These are phyloP conservation scores for Talaromyces sp. DNA, from an alignment of 2,329 filamentous ascomycete genomes.

Conservation along the genomic window DNA sequence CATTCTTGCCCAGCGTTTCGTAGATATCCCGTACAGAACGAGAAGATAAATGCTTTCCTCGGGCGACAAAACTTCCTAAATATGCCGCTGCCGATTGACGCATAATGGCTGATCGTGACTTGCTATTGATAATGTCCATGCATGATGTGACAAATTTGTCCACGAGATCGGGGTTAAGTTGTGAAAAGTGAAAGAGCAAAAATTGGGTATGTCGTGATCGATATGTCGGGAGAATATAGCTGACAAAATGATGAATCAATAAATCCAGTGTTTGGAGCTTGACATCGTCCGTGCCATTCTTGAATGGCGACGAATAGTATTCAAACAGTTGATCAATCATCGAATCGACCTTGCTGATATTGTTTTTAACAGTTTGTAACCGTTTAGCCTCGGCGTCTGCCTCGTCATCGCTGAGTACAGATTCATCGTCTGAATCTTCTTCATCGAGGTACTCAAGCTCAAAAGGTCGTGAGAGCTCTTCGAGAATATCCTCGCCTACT, in stretches of 20 bases:
- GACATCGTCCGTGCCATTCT: constrained; percentile 63
- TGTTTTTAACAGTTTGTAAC: constrained; percentile 70
- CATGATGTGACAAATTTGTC: constrained; percentile 80
- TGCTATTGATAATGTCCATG: constrained; percentile 68
- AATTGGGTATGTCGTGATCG: constrained; percentile 94
- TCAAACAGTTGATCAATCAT: constrained; percentile 85
- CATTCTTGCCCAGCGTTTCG: constrained; percentile 69
- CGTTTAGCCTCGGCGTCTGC: constrained; percentile 46
- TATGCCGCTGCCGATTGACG: constrained; percentile 88
- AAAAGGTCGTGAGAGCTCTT: constrained; percentile 46
- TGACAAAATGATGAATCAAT: constrained; percentile 79
- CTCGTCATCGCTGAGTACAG: constrained; percentile 55
- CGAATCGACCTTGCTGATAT: constrained; percentile 85
- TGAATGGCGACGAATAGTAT: constrained; percentile 72
- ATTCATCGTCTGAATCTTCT: constrained; percentile 64
- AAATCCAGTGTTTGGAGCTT: constrained; percentile 73
- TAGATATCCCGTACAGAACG: constrained; percentile 80
- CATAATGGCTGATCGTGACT: constrained; percentile 64
- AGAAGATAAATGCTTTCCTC: constrained; percentile 75
- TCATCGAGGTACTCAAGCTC: constrained; percentile 35
- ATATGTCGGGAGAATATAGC: constrained; percentile 84
- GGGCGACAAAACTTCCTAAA: constrained; percentile 87
- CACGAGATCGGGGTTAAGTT: constrained; percentile 72
- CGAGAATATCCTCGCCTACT: constrained; percentile 64
- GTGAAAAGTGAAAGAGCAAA: constrained; percentile 90